A percentile compares a stretch with the other conserved stretches of the same genome.
Conservation (phyloP, 2,329 filamentous ascomycete species). For the Endothia cerciana region DNA sequence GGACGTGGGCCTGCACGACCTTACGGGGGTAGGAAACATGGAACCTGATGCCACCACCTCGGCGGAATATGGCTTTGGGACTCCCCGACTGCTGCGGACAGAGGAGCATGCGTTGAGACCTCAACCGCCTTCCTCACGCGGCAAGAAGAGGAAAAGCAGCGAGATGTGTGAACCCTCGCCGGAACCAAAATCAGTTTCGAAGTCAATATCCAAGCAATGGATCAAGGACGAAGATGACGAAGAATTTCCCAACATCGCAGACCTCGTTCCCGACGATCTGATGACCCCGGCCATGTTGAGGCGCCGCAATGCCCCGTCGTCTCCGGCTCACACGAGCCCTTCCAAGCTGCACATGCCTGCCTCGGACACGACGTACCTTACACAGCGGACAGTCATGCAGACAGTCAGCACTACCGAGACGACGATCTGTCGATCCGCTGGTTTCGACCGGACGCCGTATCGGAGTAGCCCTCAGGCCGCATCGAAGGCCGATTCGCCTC, state of each 20-base stretch:
- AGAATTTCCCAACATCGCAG: conserved; percentile 59
- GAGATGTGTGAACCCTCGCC: conserved; percentile 45
- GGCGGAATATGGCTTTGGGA: conserved; percentile 40
- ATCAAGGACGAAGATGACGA: conserved; percentile 43
- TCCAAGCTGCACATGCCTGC: conserved; percentile 21
- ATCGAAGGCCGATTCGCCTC: conserved; percentile 16
- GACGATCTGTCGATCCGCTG: conserved; percentile 25
- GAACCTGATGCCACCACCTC: conserved; percentile 24
- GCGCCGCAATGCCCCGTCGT: conserved; percentile 40
- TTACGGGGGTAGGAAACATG: conserved; percentile 42
- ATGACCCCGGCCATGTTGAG: conserved; percentile 32
- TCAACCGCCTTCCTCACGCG: conserved; percentile 43
- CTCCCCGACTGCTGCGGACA: conserved; percentile 47
- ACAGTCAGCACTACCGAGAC: conserved; percentile 33
- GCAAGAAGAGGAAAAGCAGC: conserved; percentile 57
- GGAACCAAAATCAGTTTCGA: conserved; percentile 30
- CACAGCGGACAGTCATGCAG: conserved; percentile 33
- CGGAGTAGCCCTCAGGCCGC: conserved; percentile 5
- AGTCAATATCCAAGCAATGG: conserved; percentile 41
- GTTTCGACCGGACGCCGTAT: conserved; percentile 7
- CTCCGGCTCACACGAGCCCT: conserved; percentile 36
- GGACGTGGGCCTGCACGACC: conserved; percentile 42
- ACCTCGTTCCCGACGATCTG: conserved; percentile 42
- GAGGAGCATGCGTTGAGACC: conserved; percentile 46
- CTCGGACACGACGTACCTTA: conserved; percentile 26